phyloP scores from a whole-genome alignment of 345 rosid genomes.

The Citrus australasica region DNA sequence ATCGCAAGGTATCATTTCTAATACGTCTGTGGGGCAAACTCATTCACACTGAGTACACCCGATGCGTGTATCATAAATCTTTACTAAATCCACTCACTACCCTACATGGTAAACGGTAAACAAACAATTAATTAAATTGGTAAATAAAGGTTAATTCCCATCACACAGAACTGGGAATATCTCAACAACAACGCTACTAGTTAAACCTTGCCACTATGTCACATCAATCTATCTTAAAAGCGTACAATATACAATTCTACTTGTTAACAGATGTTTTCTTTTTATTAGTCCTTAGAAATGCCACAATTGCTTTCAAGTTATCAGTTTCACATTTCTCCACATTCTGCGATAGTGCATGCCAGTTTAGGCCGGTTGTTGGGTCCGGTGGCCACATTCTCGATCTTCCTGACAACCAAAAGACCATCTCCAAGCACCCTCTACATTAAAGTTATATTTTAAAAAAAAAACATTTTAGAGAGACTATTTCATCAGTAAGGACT shows the following conservation, averaged over 20 bases:
- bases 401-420: slow-evolving; percentile 76
- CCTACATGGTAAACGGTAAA: too few species aligned
- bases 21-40: too few species aligned
- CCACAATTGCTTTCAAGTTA: not conserved
- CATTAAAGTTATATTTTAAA: not conserved
- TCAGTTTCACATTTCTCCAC: slow-evolving; percentile 79
- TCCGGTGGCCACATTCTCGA: slow-evolving; percentile 93
- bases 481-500: not conserved
- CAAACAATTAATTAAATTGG: too few species aligned
- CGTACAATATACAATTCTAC: too few species aligned
- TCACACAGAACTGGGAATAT: too few species aligned
- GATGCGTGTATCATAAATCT: too few species aligned
- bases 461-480: not conserved
- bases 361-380: slow-evolving; percentile 91
- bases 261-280: not conserved
- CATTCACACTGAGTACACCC: too few species aligned
- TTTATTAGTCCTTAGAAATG: not conserved
- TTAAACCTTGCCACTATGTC: too few species aligned
- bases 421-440: slow-evolving; percentile 96
- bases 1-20: too few species aligned
- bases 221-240: not conserved
- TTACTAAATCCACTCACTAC: too few species aligned
- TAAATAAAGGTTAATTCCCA: too few species aligned
- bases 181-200: too few species aligned
- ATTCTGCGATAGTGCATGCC: slow-evolving; percentile 72